Conservation (phyloP, 2,329 filamentous ascomycete species). For the Monosporascus sp. region DNA sequence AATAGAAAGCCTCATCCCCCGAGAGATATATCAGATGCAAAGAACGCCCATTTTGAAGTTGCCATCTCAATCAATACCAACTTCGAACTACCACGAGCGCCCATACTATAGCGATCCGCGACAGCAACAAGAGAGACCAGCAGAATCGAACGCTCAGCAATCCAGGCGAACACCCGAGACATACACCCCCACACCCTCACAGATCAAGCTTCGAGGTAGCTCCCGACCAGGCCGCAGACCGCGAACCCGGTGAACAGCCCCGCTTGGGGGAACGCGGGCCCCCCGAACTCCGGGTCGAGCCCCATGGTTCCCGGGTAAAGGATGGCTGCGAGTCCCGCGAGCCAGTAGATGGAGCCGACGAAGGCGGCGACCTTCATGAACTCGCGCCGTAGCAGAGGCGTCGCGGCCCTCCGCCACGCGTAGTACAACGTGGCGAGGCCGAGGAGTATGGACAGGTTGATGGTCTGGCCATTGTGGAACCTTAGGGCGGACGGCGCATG, state of each 20-base stretch:
- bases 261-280: constrained; percentile 36
- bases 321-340: constrained; percentile 31
- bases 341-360: constrained; percentile 36
- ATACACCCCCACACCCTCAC: not conserved
- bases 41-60: too few species aligned
- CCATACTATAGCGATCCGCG: too few species aligned
- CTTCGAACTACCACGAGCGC: too few species aligned
- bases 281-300: constrained; percentile 38
- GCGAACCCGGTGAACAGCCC: constrained; percentile 25
- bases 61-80: too few species aligned
- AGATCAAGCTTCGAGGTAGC: constrained; percentile 10
- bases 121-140: too few species aligned
- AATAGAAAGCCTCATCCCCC: too few species aligned
- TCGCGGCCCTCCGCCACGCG: constrained; percentile 26
- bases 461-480: constrained; percentile 39
- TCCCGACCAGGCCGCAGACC: constrained; percentile 12
- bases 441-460: constrained; percentile 33
- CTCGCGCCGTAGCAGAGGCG: constrained; percentile 21
- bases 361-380: constrained; percentile 29
- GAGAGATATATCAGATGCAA: too few species aligned
- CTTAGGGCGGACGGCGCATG: constrained; percentile 1
- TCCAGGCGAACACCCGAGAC: too few species aligned
- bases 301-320: constrained; percentile 34
- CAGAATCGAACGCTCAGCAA: too few species aligned
- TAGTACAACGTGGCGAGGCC: constrained; percentile 34